Evolutionary conservation across 2,329 filamentous ascomycete genomes (phyloP), one percentile per base, ranked within the genome.

Genomic region (Diaporthe humulicola): DNA sequence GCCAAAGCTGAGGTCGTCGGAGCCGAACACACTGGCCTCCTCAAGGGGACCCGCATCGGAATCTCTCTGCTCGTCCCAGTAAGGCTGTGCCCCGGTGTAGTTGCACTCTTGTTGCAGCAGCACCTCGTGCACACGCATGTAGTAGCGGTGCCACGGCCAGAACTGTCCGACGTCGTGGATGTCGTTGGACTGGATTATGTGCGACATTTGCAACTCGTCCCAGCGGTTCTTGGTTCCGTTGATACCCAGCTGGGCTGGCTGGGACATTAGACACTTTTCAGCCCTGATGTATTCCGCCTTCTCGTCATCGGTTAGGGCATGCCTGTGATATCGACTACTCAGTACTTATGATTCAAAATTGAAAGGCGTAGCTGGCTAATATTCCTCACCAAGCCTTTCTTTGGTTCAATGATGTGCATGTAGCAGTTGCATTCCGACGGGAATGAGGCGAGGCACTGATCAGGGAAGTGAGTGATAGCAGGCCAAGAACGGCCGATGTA

Each of bases 41-140:
- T 64, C 73, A n/a, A 82, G 76, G 6, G 50, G 33, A 0, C 61
- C 72, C 14, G 78, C 70, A 50, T 80, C 81, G 42, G 81, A 77
- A 52, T 85, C 83, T 3, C 77, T 64, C 9, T 79, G 78, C 78
- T 82, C 82, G 74, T 85, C 81, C 83, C 83, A 85, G 77, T 84
- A 84, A 12, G 78, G 74, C 77, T 81, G 76, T n/a, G 74, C 76
- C 22, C 79, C 77, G 3, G 36, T 77, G 77, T 78, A 81, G 42
- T 66, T 74, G 76, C 83, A 85, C 72, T 84, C 81, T 12, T 78
- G 71, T 40, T 79, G 78, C 22, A 84, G 74, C 4, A 83, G 78
- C 45, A 77, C 76, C 61, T 83, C 83, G 71, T 84, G 82, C 28
- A 79, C 76, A 22, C 77, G 79, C 60, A 83, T 61, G 70, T 81